Evolutionary conservation across 2,329 filamentous ascomycete species (phyloP).

Genomic region (Grosmannia clavigera): DNA sequence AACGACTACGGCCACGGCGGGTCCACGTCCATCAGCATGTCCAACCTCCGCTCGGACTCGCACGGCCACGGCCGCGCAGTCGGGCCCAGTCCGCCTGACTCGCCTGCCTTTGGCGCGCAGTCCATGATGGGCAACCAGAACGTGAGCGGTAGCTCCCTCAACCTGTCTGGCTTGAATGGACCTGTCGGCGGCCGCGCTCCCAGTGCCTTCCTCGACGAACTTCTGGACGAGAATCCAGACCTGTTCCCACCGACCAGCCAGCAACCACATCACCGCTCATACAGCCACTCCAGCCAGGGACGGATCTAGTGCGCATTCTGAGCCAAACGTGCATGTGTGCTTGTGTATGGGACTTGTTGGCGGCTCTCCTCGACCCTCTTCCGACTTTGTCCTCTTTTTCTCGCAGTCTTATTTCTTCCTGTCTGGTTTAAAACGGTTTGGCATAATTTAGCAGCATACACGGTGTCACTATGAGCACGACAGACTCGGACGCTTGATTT

Average conservation of each 20-base stretch:
- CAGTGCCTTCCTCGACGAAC: slow-evolving; percentile 79
- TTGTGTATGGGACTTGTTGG: neutral
- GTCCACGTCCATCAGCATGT: slow-evolving; percentile 44
- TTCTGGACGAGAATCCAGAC: slow-evolving; percentile 63
- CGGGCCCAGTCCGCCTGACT: slow-evolving; percentile 42
- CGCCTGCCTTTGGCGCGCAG: slow-evolving; percentile 42
- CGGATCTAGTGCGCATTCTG: neutral
- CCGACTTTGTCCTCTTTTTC: neutral
- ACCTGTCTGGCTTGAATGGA: slow-evolving; percentile 37
- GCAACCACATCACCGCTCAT: slow-evolving; percentile 15
- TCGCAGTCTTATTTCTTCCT: neutral
- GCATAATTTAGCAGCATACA: neutral
- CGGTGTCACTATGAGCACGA: neutral
- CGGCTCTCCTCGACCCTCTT: neutral
- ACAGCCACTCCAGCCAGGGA: slow-evolving; percentile 13
- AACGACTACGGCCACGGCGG: neutral
- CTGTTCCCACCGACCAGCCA: slow-evolving; percentile 30
- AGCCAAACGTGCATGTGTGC: neutral
- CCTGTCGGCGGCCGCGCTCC: slow-evolving; percentile 62
- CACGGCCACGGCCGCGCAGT: slow-evolving; percentile 21
- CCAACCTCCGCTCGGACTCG: slow-evolving; percentile 48
- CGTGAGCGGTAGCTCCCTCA: slow-evolving; percentile 53
- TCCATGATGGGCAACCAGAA: slow-evolving; percentile 18
- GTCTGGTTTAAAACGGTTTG: neutral
- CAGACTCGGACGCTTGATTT: too few species aligned